These are phyloP conservation scores for Kickxella alabastrina DNA, from an alignment of 192 early-diverging fungal genomes.

Conservation along the genomic window DNA sequence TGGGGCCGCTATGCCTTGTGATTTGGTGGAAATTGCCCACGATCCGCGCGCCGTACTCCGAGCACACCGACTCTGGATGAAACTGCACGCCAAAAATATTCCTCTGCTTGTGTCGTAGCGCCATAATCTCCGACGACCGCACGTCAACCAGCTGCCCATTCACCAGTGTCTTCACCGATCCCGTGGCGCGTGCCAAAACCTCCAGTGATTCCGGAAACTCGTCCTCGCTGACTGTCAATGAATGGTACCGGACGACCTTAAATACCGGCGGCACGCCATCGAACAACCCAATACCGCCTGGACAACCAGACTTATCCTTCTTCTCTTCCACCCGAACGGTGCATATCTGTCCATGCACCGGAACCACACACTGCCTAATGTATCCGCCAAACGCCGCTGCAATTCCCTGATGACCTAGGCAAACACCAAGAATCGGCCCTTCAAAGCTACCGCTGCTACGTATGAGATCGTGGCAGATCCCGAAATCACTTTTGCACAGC, in stretches of 20 bases:
- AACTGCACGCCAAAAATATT: constrained; percentile 92
- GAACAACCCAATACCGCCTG: too few species aligned
- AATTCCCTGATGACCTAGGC: constrained; percentile 92
- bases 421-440: constrained; percentile 84
- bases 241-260: constrained; percentile 86
- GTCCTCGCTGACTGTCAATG: constrained; percentile 64
- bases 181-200: constrained; percentile 24
- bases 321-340: constrained; percentile 20
- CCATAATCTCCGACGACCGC: constrained; percentile 65
- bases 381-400: constrained; percentile 63
- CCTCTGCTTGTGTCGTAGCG: constrained; percentile 59
- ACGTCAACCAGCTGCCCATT: not conserved
- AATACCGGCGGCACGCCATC: constrained; percentile 61
- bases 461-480: constrained; percentile 29
- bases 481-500: constrained; percentile 53
- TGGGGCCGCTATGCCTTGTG: not conserved
- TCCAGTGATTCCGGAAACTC: constrained; percentile 16
- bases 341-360: constrained; percentile 82
- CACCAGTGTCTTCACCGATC: constrained; percentile 13
- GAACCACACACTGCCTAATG: constrained; percentile 61
- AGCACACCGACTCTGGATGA: constrained; percentile 93
- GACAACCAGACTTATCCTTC: constrained; percentile 50
- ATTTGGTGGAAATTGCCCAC: constrained; percentile 65
- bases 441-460: constrained; percentile 16
- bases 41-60: constrained; percentile 68